Evolutionary conservation across 495 filamentous ascomycete genomes (phyloP).

Genomic region (Neurospora sp.): DNA sequence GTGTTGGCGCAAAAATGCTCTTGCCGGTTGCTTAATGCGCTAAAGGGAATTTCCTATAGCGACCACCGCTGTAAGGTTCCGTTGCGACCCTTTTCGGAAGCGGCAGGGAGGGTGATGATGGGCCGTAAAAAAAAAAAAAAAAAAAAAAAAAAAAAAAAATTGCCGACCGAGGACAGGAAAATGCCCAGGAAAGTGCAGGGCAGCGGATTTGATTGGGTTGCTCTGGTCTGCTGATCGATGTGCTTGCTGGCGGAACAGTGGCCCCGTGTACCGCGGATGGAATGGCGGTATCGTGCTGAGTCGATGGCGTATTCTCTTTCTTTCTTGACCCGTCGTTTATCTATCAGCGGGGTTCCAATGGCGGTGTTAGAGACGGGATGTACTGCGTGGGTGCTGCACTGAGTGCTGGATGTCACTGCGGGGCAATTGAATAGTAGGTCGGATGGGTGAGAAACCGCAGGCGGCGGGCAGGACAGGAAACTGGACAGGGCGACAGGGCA

Average conservation of each 20-base stretch:
- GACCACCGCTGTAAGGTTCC: not conserved
- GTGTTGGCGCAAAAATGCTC: not conserved
- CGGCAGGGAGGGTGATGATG: not conserved
- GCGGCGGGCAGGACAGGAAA: not conserved
- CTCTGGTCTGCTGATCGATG: not conserved
- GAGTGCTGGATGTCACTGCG: slow-evolving; percentile 6
- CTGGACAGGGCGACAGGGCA: not conserved
- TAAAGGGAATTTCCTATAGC: not conserved
- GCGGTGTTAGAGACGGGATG: slow-evolving; percentile 2
- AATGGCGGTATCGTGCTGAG: slow-evolving; percentile 3
- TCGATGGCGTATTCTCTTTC: slow-evolving; percentile 17
- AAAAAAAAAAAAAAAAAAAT: not conserved
- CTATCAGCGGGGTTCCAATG: slow-evolving; percentile 24
- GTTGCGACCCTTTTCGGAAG: not conserved
- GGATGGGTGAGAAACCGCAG: slow-evolving; percentile 14
- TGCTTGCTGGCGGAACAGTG: slow-evolving; percentile 11
- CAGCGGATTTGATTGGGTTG: not conserved
- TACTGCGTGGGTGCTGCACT: not conserved
- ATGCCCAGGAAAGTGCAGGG: not conserved
- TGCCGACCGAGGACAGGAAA: not conserved
- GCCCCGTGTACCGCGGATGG: slow-evolving; percentile 15
- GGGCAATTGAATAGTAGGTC: slow-evolving; percentile 11
- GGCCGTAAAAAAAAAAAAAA: not conserved
- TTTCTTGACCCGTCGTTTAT: slow-evolving; percentile 16
- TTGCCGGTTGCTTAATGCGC: not conserved